Conservation (phyloP, 805 yeast genomes). For the Wickerhamiella galacta region DNA sequence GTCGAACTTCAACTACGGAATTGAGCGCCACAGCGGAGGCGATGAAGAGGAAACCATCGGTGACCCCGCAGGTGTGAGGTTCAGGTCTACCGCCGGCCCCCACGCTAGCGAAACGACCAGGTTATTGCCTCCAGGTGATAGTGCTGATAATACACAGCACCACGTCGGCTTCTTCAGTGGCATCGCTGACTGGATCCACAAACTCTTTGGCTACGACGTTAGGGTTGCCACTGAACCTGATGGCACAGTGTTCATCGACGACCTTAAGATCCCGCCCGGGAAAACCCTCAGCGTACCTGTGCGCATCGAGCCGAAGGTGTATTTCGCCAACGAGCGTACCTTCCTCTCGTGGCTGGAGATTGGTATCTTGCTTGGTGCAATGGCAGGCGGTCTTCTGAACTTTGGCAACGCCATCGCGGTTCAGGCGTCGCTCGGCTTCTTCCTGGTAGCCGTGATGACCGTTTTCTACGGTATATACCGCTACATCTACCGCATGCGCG, state of each 20-base stretch:
- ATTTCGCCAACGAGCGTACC: slow-evolving; percentile 94
- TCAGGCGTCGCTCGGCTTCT: slow-evolving; percentile 75
- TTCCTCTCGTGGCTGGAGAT: slow-evolving; percentile 87
- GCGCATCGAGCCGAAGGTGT: slow-evolving; percentile 96
- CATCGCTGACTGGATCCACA: slow-evolving; percentile 1
- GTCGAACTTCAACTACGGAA: slow-evolving; percentile 43
- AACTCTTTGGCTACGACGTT: slow-evolving; percentile 13
- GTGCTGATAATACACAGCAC: too few species aligned
- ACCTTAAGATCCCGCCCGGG: slow-evolving; percentile 66
- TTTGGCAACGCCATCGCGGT: slow-evolving; percentile 66
- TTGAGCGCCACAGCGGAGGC: slow-evolving; percentile 27
- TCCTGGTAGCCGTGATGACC: slow-evolving; percentile 59
- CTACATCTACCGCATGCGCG: slow-evolving; percentile 67
- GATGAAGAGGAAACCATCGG: slow-evolving; percentile 7
- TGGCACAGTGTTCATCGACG: slow-evolving; percentile 43
- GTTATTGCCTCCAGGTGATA: slow-evolving; percentile 8
- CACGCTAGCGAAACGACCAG: slow-evolving; percentile 12
- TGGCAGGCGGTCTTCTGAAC: slow-evolving; percentile 71
- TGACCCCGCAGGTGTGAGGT: slow-evolving; percentile 7
- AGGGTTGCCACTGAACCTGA: slow-evolving; percentile 36
- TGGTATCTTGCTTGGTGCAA: slow-evolving; percentile 71
- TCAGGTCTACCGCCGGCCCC: slow-evolving; percentile 1
- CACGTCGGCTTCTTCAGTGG: not conserved
- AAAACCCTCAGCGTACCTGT: slow-evolving; percentile 84
- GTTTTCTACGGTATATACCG: slow-evolving; percentile 53